These are phyloP conservation scores for Poa pratensis DNA, from an alignment of 176 grass and related monocot genomes.

Conservation along the genomic window DNA sequence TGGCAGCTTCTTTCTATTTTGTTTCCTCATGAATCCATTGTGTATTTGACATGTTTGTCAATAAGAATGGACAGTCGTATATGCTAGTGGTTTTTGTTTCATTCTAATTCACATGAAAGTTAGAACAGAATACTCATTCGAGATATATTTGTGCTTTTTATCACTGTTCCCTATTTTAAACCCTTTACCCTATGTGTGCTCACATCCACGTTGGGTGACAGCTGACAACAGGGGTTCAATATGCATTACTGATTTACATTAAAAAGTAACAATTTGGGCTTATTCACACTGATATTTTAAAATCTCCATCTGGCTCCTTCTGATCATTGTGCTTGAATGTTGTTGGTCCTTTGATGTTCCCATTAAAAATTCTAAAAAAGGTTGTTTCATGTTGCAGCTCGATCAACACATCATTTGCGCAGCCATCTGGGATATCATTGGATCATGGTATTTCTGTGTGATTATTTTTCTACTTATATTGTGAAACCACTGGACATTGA, in stretches of 20 bases:
- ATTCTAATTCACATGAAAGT: constrained; percentile 16
- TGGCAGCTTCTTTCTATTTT: constrained; percentile 23
- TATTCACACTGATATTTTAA: not conserved
- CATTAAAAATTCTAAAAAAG: constrained; percentile 28
- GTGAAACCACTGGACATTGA: constrained; percentile 31
- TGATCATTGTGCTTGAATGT: constrained; percentile 28
- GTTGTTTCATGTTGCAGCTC: constrained; percentile 55
- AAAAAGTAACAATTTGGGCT: not conserved
- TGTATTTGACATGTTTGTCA: constrained; percentile 19
- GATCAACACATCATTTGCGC: constrained; percentile 79
- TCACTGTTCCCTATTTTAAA: constrained; percentile 6
- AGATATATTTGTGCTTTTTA: constrained; percentile 3
- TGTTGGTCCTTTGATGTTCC: constrained; percentile 21
- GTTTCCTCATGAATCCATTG: not conserved
- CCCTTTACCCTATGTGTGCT: constrained; percentile 16
- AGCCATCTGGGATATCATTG: constrained; percentile 93
- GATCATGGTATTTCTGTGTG: constrained; percentile 60
- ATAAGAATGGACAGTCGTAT: not conserved
- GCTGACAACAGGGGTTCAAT: not conserved
- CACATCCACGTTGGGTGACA: not conserved
- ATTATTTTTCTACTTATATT: constrained; percentile 35
- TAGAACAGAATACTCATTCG: constrained; percentile 15
- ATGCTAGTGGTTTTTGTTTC: constrained; percentile 27
- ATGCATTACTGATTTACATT: constrained; percentile 5
- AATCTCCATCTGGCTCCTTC: constrained; percentile 13